Conservation (phyloP, 768 basidiomycete species). For the Tylopilus plumbeoviolaceoides region DNA sequence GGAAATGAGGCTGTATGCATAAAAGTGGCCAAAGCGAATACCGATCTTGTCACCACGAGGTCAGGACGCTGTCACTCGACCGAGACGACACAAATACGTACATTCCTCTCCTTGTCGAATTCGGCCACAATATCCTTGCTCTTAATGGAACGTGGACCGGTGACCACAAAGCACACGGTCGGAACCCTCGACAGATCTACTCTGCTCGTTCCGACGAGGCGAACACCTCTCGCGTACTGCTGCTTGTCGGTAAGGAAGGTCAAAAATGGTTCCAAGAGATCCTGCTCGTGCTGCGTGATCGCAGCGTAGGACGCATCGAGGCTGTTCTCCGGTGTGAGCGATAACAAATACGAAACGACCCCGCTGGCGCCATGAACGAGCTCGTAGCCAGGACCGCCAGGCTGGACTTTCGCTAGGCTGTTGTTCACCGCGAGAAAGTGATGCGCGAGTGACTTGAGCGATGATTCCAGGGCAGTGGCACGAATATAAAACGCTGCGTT, state of each 20-base stretch:
- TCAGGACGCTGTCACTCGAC: background rate
- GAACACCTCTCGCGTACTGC: constrained; percentile 55
- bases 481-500: constrained; percentile 64
- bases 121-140: constrained; percentile 61
- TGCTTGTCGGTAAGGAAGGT: constrained; percentile 47
- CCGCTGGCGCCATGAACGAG: constrained; percentile 57
- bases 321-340: constrained; percentile 47
- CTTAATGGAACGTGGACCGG: constrained; percentile 49
- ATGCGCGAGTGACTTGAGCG: constrained; percentile 58
- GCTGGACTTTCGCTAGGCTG: constrained; percentile 59
- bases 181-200: constrained; percentile 48
- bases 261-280: constrained; percentile 51
- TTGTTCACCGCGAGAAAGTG: constrained; percentile 57
- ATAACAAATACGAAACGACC: constrained; percentile 59
- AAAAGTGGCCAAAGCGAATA: constrained; percentile 76
- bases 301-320: constrained; percentile 51
- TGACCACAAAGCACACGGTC: constrained; percentile 69
- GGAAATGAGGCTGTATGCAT: constrained; percentile 62
- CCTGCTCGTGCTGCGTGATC: constrained; percentile 60
- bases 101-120: constrained; percentile 62
- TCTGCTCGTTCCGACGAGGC: constrained; percentile 60
- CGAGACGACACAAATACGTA: constrained; percentile 33
- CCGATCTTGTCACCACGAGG: constrained; percentile 48
- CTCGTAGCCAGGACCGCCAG: constrained; percentile 76
- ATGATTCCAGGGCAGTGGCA: constrained; percentile 40